A percentile compares a stretch with the other conserved stretches of the same genome.
These are phyloP conservation scores for Colletotrichum sp. DNA, from an alignment of 2,329 filamentous ascomycete genomes.

Conservation along the genomic window DNA sequence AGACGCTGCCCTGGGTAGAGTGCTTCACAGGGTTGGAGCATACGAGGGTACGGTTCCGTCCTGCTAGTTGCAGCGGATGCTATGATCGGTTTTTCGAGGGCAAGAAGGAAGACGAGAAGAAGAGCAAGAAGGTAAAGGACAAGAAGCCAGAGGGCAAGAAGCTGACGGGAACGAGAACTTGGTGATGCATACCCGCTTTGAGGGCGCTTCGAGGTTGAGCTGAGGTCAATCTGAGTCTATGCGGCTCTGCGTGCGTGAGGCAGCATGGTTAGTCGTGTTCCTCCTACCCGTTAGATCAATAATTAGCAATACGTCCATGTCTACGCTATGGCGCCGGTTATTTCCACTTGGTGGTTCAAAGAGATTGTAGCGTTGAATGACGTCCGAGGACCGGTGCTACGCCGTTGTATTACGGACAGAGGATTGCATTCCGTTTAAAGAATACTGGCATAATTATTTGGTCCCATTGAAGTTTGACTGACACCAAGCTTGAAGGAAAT, in stretches of 20 bases:
- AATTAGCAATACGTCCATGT: background rate
- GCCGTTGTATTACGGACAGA: background rate
- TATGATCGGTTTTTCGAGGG: background rate
- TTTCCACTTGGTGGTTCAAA: background rate
- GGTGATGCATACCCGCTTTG: background rate
- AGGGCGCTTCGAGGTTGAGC: background rate
- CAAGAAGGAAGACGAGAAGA: background rate
- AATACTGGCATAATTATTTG: background rate
- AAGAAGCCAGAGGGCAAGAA: background rate
- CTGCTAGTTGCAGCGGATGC: background rate
- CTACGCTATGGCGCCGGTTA: background rate
- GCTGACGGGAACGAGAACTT: background rate
- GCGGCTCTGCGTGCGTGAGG: background rate
- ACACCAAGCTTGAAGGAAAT: background rate
- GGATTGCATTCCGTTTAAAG: background rate
- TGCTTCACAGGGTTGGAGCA: background rate
- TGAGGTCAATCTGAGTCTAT: background rate
- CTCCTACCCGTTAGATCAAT: background rate
- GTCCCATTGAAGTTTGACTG: background rate
- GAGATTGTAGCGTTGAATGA: background rate
- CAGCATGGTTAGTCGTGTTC: background rate
- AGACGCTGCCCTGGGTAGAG: background rate
- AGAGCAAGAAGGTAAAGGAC: background rate
- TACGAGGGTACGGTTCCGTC: background rate
- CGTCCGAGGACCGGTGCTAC: background rate